Conservation (phyloP, 1,284 basidiomycete genomes). For the Caloboletus inedulis region DNA sequence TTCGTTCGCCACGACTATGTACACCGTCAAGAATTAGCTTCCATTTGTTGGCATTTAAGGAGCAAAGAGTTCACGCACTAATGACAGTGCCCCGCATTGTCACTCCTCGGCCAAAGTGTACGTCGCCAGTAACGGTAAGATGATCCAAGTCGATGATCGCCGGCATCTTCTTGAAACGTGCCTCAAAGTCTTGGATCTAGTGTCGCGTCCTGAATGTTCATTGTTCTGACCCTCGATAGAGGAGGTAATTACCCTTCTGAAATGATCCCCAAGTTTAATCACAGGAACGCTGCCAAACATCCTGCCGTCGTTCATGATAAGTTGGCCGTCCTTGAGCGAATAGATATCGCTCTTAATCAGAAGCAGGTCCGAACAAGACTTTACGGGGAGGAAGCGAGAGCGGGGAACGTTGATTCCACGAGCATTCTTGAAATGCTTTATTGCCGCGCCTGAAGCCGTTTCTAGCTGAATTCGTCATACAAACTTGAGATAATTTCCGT, state of each 20-base stretch:
- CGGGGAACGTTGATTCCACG: slow-evolving; percentile 98
- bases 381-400: slow-evolving; percentile 93
- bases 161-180: slow-evolving; percentile 94
- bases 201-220: not conserved
- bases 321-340: slow-evolving; percentile 88
- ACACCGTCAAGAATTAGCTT: not conserved
- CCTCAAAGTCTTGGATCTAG: slow-evolving; percentile 91
- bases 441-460: slow-evolving; percentile 94
- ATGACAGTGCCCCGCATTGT: slow-evolving; percentile 85
- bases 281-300: slow-evolving; percentile 94
- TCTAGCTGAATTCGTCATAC: slow-evolving; percentile 66
- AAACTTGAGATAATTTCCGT: slow-evolving; percentile 8
- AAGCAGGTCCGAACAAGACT: slow-evolving; percentile 86
- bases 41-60: not conserved
- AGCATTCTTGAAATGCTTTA: slow-evolving; percentile 93
- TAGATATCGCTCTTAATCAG: slow-evolving; percentile 97
- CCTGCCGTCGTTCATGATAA: slow-evolving; percentile 83
- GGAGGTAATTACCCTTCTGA: slow-evolving; percentile 68
- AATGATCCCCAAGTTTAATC: slow-evolving; percentile 93
- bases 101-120: slow-evolving; percentile 90
- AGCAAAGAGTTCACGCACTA: slow-evolving; percentile 9
- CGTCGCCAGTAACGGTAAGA: slow-evolving; percentile 93
- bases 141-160: slow-evolving; percentile 91
- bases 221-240: not conserved
- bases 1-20: slow-evolving; percentile 75